Percentiles rank a stretch among this genome's conserved stretches.
These are phyloP conservation scores for Melaleuca alternifolia DNA, from an alignment of 345 rosid genomes.

Conservation along the genomic window DNA sequence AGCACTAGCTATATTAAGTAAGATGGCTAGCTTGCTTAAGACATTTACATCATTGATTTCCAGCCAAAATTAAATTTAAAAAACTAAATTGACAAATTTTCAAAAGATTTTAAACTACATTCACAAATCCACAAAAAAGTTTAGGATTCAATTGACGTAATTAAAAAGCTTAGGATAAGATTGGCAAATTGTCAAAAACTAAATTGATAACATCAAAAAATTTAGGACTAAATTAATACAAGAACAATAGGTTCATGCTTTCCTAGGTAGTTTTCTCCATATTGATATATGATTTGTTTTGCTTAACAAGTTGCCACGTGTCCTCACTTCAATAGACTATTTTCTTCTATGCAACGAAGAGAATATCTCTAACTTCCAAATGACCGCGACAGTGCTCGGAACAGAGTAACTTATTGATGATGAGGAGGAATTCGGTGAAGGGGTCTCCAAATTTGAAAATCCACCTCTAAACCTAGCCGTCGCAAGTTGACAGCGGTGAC, in stretches of 20 bases:
- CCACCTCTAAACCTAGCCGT: neutral
- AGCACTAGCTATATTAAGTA: accelerated
- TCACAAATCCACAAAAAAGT: accelerated
- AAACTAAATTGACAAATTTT: accelerated
- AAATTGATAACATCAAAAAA: too few species aligned
- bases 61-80: accelerated
- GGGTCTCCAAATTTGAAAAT: neutral
- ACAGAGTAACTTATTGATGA: neutral
- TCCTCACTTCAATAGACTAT: too few species aligned
- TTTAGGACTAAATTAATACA: accelerated
- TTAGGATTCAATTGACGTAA: too few species aligned
- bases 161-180: too few species aligned
- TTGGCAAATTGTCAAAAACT: too few species aligned
- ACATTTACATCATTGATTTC: too few species aligned
- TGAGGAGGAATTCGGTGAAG: neutral
- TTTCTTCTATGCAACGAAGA: too few species aligned
- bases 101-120: too few species aligned
- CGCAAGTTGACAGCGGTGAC: too few species aligned
- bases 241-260: accelerated
- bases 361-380: neutral
- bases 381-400: neutral
- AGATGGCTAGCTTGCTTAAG: accelerated
- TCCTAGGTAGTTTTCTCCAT: too few species aligned
- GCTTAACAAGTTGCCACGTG: neutral
- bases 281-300: neutral